Conservation (phyloP, 2,329 filamentous ascomycete species). For the Lasiodiplodia theobromae region DNA sequence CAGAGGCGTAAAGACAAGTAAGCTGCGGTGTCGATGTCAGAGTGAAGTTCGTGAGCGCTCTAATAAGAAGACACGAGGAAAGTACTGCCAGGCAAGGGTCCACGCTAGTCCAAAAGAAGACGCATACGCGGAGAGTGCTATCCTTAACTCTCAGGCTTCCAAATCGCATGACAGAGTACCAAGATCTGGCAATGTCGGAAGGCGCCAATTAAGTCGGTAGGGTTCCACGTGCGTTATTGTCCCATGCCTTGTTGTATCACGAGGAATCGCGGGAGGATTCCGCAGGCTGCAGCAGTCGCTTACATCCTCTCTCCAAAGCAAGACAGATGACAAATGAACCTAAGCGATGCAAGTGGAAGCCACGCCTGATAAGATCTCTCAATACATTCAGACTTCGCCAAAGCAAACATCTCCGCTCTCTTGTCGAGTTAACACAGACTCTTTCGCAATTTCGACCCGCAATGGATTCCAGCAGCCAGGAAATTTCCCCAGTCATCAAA, state of each 20-base stretch:
- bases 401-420: not conserved
- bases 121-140: not conserved
- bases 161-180: too few species aligned
- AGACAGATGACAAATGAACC: not conserved
- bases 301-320: not conserved
- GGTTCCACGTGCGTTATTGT: not conserved
- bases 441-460: not conserved
- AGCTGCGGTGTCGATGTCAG: not conserved
- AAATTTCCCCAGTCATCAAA: not conserved
- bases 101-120: slow-evolving; percentile 1
- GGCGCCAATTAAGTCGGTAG: too few species aligned
- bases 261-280: slow-evolving; percentile 1
- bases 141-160: not conserved
- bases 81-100: not conserved
- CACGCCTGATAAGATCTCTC: not conserved
- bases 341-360: not conserved
- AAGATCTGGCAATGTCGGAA: too few species aligned
- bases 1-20: not conserved
- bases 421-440: not conserved
- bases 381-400: not conserved
- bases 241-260: not conserved
- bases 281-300: not conserved
- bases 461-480: not conserved
- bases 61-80: not conserved
- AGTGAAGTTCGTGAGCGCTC: too few species aligned